A percentile compares a stretch with the other conserved stretches of the same genome.
Evolutionary conservation across 78 protist genomes (phyloP).

Genomic region (Dictyostelium capitatum): DNA sequence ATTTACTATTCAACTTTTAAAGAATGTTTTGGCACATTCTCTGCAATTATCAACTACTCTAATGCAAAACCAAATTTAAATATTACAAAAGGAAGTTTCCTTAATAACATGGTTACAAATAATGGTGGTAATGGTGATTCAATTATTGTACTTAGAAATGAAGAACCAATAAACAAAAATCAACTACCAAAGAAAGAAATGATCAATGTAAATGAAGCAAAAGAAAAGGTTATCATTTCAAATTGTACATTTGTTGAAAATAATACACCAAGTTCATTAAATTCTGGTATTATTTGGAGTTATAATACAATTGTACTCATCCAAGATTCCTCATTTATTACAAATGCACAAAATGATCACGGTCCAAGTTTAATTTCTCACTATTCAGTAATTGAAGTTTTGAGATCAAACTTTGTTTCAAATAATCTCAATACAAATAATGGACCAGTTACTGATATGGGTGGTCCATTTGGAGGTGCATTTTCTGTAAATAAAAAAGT

Average conservation of each 20-base stretch:
- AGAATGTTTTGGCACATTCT: neutral
- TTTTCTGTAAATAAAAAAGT: too few relatives aligned
- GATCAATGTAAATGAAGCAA: neutral
- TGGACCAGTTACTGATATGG: neutral
- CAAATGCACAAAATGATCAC: slow-evolving; percentile 5
- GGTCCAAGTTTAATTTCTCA: slow-evolving; percentile 9
- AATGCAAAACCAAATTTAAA: neutral
- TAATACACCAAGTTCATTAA: neutral
- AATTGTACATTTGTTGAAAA: neutral
- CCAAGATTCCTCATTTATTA: neutral
- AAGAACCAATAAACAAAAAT: neutral
- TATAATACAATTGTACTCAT: neutral
- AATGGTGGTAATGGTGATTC: slow-evolving; percentile 15
- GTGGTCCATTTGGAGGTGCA: too few relatives aligned
- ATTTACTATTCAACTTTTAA: neutral
- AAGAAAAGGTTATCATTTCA: neutral
- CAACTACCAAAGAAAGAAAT: neutral
- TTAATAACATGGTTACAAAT: neutral
- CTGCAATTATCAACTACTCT: neutral
- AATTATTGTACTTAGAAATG: neutral
- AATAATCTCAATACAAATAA: neutral
- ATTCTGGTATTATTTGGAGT: neutral
- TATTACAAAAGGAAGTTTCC: neutral
- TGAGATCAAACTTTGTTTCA: neutral
- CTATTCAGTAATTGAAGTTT: neutral